phyloP scores from a whole-genome alignment of 164 flowering plant species.

The Macadamia tetraphylla region DNA sequence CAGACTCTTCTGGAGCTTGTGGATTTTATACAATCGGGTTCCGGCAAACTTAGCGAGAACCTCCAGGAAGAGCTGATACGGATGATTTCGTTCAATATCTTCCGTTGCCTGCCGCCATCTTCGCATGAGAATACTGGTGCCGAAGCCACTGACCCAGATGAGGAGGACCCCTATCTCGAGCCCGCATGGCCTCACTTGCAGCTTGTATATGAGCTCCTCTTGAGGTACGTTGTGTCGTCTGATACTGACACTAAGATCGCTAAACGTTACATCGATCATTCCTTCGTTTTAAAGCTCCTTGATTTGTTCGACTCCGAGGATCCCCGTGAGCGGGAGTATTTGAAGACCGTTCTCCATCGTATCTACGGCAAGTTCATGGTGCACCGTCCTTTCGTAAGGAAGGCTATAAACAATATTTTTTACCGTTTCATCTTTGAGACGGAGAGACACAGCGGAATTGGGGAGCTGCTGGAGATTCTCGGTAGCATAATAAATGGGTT shows the following conservation, averaged over 20 bases:
- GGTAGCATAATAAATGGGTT: conserved; percentile 46
- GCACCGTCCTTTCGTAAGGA: conserved; percentile 41
- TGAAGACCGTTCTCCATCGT: conserved; percentile 37
- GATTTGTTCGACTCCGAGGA: conserved; percentile 41
- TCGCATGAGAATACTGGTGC: conserved; percentile 34
- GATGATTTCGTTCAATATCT: conserved; percentile 35
- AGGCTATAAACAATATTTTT: conserved; percentile 34
- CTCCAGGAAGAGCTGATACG: conserved; percentile 36
- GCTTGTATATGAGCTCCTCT: conserved; percentile 34
- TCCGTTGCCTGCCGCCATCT: conserved; percentile 41
- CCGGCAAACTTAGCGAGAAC: conserved; percentile 30
- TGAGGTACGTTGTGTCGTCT: conserved; percentile 32
- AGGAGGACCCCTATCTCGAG: conserved; percentile 36
- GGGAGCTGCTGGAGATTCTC: conserved; percentile 39
- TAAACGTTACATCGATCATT: conserved; percentile 35
- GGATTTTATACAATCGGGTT: conserved; percentile 40
- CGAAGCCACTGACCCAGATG: conserved; percentile 27
- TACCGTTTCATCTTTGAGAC: conserved; percentile 41
- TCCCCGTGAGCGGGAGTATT: conserved; percentile 38
- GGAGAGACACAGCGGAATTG: conserved; percentile 37
- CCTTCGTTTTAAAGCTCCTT: conserved; percentile 34
- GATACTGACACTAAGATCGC: conserved; percentile 38
- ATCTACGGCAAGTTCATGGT: conserved; percentile 45
- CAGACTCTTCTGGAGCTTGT: conserved; percentile 40
- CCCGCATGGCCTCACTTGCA: conserved; percentile 40